Conservation (phyloP, 805 yeast species). For the Teunomyces aglyptinius region DNA sequence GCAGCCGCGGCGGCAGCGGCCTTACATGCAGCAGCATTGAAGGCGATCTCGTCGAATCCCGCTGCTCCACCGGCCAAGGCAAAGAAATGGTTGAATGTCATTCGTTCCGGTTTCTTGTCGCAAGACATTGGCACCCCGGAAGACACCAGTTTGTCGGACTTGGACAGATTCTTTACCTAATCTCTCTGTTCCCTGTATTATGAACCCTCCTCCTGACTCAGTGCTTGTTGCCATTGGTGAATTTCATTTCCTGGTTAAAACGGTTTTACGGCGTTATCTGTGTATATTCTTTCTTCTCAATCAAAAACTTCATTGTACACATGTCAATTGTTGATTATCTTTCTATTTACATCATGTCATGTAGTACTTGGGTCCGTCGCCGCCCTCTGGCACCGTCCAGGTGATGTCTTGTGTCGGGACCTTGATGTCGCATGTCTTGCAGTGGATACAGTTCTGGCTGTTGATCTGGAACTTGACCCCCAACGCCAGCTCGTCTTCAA, state of each 20-base stretch:
- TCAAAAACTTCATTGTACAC: too few species aligned
- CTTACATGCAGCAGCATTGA: slow-evolving; percentile 63
- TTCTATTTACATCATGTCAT: slow-evolving; percentile 47
- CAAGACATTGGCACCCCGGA: slow-evolving; percentile 81
- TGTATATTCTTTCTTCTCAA: not conserved
- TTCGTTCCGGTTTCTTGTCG: slow-evolving; percentile 71
- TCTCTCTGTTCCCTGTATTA: not conserved
- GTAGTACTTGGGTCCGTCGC: slow-evolving; percentile 96
- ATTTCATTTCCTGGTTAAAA: not conserved
- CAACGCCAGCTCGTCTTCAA: slow-evolving; percentile 59
- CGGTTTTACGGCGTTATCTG: slow-evolving; percentile 1
- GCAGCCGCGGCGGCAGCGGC: slow-evolving; percentile 78
- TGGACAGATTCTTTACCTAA: slow-evolving; percentile 39
- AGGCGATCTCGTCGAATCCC: slow-evolving; percentile 38
- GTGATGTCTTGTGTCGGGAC: slow-evolving; percentile 91
- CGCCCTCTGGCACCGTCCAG: slow-evolving; percentile 99
- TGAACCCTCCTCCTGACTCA: not conserved
- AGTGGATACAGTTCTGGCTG: slow-evolving; percentile 96
- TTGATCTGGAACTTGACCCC: slow-evolving; percentile 91
- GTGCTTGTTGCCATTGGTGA: not conserved
- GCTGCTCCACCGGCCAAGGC: slow-evolving; percentile 13
- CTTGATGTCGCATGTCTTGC: slow-evolving; percentile 97
- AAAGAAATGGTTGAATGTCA: slow-evolving; percentile 68
- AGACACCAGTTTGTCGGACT: slow-evolving; percentile 68
- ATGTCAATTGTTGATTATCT: too few species aligned